Conservation (phyloP, 306 rosid species). For the Begonia masoniana region DNA sequence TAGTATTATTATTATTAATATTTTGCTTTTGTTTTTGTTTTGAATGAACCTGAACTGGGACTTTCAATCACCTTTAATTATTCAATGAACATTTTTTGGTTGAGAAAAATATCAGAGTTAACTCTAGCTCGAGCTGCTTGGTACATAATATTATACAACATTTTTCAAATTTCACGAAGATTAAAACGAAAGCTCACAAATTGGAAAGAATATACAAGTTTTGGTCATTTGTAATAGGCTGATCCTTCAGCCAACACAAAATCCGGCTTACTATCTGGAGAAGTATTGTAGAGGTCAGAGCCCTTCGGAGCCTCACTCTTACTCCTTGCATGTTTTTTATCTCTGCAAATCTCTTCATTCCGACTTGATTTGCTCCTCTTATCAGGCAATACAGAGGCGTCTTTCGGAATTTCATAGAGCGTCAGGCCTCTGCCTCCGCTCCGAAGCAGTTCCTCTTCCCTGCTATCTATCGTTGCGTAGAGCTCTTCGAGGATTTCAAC, state of each 20-base stretch:
- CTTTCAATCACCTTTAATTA: too few relatives aligned
- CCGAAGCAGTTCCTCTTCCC: slow-evolving; percentile 19
- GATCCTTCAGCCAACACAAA: neutral
- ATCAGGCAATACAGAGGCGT: neutral
- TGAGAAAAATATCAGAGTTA: too few relatives aligned
- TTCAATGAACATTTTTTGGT: too few relatives aligned
- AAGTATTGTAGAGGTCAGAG: neutral
- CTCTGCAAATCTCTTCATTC: neutral
- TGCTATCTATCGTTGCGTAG: slow-evolving; percentile 23
- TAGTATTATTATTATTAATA: neutral
- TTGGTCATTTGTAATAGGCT: slow-evolving; percentile 1
- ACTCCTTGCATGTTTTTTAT: neutral
- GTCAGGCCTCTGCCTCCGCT: neutral
- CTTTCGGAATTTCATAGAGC: neutral
- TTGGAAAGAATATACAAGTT: neutral
- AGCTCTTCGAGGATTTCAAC: slow-evolving; percentile 49
- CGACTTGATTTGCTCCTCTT: neutral
- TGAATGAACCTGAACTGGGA: neutral
- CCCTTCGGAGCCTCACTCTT: slow-evolving; percentile 4
- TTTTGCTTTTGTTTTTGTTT: too few relatives aligned
- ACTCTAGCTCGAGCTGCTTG: neutral
- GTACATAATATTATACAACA: too few relatives aligned
- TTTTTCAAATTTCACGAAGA: neutral
- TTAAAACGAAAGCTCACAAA: neutral
- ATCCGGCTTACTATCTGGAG: slow-evolving; percentile 1